Evolutionary conservation across 2,329 filamentous ascomycete genomes (phyloP).

Genomic region (Epichloe scottii): DNA sequence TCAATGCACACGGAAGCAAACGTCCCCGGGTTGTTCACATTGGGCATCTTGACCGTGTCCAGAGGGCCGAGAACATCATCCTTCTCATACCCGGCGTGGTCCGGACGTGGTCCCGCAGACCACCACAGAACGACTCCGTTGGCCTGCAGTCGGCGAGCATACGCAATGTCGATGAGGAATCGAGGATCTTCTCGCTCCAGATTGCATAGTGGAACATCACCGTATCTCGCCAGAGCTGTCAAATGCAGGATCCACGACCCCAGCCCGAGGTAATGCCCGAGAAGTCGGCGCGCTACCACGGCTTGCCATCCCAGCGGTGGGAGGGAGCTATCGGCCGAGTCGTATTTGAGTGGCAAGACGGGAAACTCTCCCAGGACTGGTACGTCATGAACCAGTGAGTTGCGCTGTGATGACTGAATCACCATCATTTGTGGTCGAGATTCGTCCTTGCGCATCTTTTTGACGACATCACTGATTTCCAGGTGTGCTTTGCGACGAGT

Average conservation of each 20-base stretch:
- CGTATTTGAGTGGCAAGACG: slow-evolving; percentile 66
- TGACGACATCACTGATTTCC: slow-evolving; percentile 76
- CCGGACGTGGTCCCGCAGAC: slow-evolving; percentile 75
- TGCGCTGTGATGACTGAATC: slow-evolving; percentile 78
- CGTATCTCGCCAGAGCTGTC: slow-evolving; percentile 77
- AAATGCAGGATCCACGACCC: slow-evolving; percentile 86
- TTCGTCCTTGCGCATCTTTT: slow-evolving; percentile 83
- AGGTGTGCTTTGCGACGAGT: slow-evolving; percentile 81
- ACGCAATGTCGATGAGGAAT: slow-evolving; percentile 91
- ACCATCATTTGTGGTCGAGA: slow-evolving; percentile 69
- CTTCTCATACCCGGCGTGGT: slow-evolving; percentile 90
- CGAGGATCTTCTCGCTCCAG: slow-evolving; percentile 87
- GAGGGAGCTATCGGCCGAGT: slow-evolving; percentile 72
- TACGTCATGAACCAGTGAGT: slow-evolving; percentile 71
- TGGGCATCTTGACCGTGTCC: slow-evolving; percentile 83
- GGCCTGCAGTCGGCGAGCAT: slow-evolving; percentile 76
- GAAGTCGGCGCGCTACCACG: slow-evolving; percentile 72
- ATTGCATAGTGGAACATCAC: slow-evolving; percentile 90
- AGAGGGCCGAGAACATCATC: slow-evolving; percentile 77
- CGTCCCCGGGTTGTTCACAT: slow-evolving; percentile 83
- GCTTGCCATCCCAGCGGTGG: slow-evolving; percentile 90
- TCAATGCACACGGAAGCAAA: slow-evolving; percentile 97
- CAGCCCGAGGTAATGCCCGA: slow-evolving; percentile 85
- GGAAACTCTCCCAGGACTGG: slow-evolving; percentile 76
- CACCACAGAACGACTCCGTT: slow-evolving; percentile 96